Evolutionary conservation across 2,329 filamentous ascomycete genomes (phyloP).

Genomic region (Talaromyces pinophilus): DNA sequence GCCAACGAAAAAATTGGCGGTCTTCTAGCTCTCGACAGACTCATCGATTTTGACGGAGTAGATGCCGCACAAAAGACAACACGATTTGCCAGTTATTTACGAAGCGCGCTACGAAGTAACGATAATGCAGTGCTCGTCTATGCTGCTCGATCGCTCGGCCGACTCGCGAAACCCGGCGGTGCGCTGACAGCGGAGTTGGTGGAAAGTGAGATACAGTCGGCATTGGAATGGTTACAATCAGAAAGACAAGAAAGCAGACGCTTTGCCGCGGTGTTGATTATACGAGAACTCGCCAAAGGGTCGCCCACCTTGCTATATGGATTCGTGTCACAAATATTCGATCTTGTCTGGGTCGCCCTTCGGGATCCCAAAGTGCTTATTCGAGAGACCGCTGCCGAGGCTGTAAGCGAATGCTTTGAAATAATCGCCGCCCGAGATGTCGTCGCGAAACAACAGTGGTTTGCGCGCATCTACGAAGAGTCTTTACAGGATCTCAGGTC

Average conservation of each 20-base stretch:
- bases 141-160: conserved; percentile 84
- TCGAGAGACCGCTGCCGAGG: conserved; percentile 85
- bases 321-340: conserved; percentile 92
- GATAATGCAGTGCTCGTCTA: conserved; percentile 89
- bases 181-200: conserved; percentile 93
- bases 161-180: conserved; percentile 87
- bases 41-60: conserved; percentile 95
- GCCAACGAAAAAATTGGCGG: conserved; percentile 87
- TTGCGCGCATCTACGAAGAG: conserved; percentile 87
- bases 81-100: conserved; percentile 86
- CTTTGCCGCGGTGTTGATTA: conserved; percentile 87
- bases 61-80: conserved; percentile 93
- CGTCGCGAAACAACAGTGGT: conserved; percentile 82
- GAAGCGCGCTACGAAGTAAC: conserved; percentile 83
- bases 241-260: conserved; percentile 90
- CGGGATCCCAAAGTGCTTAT: conserved; percentile 89
- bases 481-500: conserved; percentile 75
- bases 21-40: conserved; percentile 83
- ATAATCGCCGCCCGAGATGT: conserved; percentile 93
- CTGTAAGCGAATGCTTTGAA: conserved; percentile 91
- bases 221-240: conserved; percentile 93
- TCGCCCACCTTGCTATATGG: conserved; percentile 94
- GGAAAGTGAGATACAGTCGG: conserved; percentile 93
- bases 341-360: conserved; percentile 93
- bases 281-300: conserved; percentile 87